Base-by-base conservation (phyloP, 208 protist species). In the Trypanosoma conorhini region DNA sequence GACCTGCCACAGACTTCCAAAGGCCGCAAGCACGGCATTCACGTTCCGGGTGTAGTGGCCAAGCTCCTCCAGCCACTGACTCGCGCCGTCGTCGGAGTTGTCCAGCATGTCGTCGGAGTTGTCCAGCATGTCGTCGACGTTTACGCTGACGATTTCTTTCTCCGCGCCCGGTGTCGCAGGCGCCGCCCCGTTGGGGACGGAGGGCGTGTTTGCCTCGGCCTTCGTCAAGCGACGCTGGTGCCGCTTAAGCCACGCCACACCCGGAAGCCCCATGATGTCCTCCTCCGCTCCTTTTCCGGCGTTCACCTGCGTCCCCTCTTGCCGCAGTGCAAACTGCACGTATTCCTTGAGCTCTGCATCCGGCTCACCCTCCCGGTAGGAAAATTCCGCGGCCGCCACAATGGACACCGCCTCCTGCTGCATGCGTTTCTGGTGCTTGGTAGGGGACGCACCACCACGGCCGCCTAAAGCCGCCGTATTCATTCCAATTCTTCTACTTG, bases 31-130 rank as follows among this genome's bases (percentile, higher is more conserved):
- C n/a, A 92, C 72, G 67, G 74, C 87, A 46, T 70, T 69, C 38
- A 94, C 86, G 73, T 92, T 91, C 51, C 79, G 86, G 51, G 72
- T 62, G 62, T 94, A 87, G 40, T 83, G 78, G 63, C 80, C 77
- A 50, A 86, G 82, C 55, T 88, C 82, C 67, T 67, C 59, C 24
- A 85, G 26, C 22, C 51, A 65, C 19, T 63, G 51, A 22, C 57
- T 66, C 19, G 72, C 68, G 10, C 12, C 60, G 46, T 61, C 50
- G 0, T 35, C 56, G 30, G 69, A 40, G 15, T 22, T 26, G n/a
- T 24, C 50, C 50, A n/a, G 8, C 10, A 35, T 26, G 4, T 31
- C 35, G 19, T 35, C 56, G 30, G 69, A 40, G 15, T 22, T 26
- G n/a, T 24, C 50, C 50, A n/a, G 8, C 10, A 35, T 26, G 4